Evolutionary conservation across 1,284 basidiomycete genomes (phyloP).

Genomic region (Erythrobasidium hasegawianum): DNA sequence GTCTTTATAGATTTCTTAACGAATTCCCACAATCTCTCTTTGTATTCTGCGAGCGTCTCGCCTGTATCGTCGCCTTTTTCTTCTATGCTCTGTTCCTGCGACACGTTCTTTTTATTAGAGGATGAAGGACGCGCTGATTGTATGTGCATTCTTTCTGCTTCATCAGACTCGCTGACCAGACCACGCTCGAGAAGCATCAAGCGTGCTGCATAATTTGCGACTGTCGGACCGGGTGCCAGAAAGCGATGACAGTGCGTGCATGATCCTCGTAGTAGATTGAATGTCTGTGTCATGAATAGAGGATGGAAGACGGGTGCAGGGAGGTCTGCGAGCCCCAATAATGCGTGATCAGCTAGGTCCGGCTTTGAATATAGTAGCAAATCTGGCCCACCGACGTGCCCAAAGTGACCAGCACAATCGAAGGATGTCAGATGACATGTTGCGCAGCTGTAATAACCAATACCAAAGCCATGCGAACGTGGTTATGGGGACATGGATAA

Average conservation of each 20-base stretch:
- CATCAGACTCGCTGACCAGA: conserved; percentile 70
- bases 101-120: conserved; percentile 38
- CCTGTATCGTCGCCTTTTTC: conserved; percentile 46
- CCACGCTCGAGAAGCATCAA: conserved; percentile 86
- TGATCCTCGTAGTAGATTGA: conserved; percentile 76
- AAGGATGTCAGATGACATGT: conserved; percentile 90
- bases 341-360: no score
- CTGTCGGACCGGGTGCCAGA: conserved; percentile 71
- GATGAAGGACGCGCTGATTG: conserved; percentile 42
- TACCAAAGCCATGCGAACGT: neutral
- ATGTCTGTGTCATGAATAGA: conserved; percentile 90
- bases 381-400: conserved; percentile 67
- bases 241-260: conserved; percentile 96
- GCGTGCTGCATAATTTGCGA: conserved; percentile 79
- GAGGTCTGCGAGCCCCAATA: conserved; percentile 67
- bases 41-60: conserved; percentile 49
- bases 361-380: no score
- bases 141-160: conserved; percentile 60
- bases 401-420: conserved; percentile 96
- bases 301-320: conserved; percentile 95
- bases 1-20: conserved; percentile 46
- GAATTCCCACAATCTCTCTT: conserved; percentile 47
- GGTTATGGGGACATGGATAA: neutral
- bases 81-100: conserved; percentile 39
- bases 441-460: conserved; percentile 64